Percentiles rank a stretch among this genome's conserved stretches.
Evolutionary conservation across 208 protist genomes (phyloP).

Genomic region (Crithidia bombi): DNA sequence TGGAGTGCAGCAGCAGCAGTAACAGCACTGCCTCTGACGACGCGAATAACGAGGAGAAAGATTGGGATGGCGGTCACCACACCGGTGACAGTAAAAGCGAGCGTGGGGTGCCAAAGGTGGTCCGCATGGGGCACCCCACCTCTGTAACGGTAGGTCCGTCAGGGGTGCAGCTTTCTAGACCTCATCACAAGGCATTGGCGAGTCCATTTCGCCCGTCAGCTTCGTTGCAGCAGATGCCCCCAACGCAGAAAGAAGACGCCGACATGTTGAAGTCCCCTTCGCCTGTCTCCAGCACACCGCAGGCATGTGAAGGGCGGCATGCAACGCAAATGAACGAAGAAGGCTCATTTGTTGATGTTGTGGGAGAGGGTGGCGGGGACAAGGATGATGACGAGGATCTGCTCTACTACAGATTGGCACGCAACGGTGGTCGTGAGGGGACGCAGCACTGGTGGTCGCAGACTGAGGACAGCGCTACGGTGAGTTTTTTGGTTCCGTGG

Average conservation of each 20-base stretch:
- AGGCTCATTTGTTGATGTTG: background rate
- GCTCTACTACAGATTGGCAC: constrained; percentile 55
- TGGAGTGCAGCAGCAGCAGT: constrained; percentile 43
- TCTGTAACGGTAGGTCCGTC: constrained; percentile 64
- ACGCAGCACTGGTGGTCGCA: constrained; percentile 75
- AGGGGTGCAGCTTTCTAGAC: constrained; percentile 49
- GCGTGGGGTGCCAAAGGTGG: constrained; percentile 36
- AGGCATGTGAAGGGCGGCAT: background rate
- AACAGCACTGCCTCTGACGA: background rate
- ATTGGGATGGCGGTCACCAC: background rate
- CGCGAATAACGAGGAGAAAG: background rate
- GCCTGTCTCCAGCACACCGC: no score
- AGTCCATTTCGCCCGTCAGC: constrained; percentile 46
- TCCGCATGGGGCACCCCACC: constrained; percentile 67
- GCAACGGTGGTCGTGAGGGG: constrained; percentile 68
- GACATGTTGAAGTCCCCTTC: no score
- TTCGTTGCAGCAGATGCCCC: no score
- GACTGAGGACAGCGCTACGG: constrained; percentile 59
- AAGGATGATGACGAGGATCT: constrained; percentile 64
- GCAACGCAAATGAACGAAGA: background rate
- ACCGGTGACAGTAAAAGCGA: background rate
- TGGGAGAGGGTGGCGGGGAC: background rate
- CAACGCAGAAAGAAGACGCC: background rate
- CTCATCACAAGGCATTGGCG: constrained; percentile 37
- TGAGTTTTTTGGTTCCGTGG: constrained; percentile 72